phyloP scores from a whole-genome alignment of 2,329 filamentous ascomycete genomes.

The Pestalotiopsis sp. region DNA sequence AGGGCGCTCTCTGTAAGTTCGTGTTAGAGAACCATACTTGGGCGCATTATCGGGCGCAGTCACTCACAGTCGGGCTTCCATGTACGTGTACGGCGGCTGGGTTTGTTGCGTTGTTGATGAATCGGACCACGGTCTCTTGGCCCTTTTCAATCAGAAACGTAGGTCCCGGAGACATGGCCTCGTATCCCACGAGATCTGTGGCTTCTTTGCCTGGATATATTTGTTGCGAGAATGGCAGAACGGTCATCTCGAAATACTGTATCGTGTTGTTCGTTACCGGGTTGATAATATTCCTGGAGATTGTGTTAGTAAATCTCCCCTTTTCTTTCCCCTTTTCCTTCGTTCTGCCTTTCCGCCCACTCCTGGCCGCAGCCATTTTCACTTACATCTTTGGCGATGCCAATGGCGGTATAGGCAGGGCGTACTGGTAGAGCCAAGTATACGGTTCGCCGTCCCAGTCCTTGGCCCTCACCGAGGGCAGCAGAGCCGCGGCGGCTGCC shows the following conservation, averaged over 20 bases:
- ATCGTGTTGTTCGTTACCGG: slow-evolving; percentile 35
- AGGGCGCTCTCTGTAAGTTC: background rate
- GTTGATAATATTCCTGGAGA: slow-evolving; percentile 32
- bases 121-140: slow-evolving; percentile 53
- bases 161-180: slow-evolving; percentile 56
- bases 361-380: background rate
- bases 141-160: slow-evolving; percentile 51
- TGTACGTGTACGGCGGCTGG: slow-evolving; percentile 55
- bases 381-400: slow-evolving; percentile 43
- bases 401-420: slow-evolving; percentile 46
- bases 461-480: slow-evolving; percentile 10
- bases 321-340: too few species aligned
- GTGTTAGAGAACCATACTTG: too few species aligned
- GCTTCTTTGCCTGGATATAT: slow-evolving; percentile 37
- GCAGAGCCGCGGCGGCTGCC: background rate
- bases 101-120: slow-evolving; percentile 49
- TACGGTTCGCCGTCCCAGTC: slow-evolving; percentile 35
- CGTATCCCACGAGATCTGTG: slow-evolving; percentile 46
- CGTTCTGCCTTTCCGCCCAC: too few species aligned
- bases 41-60: background rate
- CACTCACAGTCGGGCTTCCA: slow-evolving; percentile 45
- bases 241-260: slow-evolving; percentile 37
- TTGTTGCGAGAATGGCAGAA: slow-evolving; percentile 33
- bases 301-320: background rate
- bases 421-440: slow-evolving; percentile 36